phyloP scores from a whole-genome alignment of 306 rosid species.

The Trifolium subterraneum region DNA sequence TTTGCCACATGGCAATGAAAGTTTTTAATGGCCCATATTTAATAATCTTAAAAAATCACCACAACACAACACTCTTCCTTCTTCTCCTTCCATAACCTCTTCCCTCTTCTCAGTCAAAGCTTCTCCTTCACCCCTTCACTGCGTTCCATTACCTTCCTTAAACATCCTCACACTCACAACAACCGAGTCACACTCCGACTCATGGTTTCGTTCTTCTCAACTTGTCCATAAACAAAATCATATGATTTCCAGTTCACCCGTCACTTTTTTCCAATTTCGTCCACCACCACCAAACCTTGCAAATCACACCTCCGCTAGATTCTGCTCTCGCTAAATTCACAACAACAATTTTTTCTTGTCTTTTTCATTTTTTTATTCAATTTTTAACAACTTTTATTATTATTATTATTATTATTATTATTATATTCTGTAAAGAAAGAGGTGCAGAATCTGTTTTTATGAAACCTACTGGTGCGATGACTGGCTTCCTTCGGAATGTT shows the following conservation, averaged over 20 bases:
- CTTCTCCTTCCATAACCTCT: no score
- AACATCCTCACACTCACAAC: background rate
- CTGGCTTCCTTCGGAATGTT: constrained; percentile 58
- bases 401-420: constrained; percentile 34
- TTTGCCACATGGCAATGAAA: no score
- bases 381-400: constrained; percentile 13
- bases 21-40: no score
- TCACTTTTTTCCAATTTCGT: constrained; percentile 44
- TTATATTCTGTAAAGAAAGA: constrained; percentile 17
- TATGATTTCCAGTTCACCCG: constrained; percentile 66
- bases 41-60: no score
- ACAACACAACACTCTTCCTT: no score
- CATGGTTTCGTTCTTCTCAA: constrained; percentile 34
- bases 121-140: no score
- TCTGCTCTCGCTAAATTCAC: constrained; percentile 71
- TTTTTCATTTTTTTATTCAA: background rate
- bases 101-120: no score
- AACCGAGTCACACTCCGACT: constrained; percentile 28
- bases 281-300: constrained; percentile 47
- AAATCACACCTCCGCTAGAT: constrained; percentile 90
- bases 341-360: background rate
- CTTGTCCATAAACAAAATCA: constrained; percentile 38
- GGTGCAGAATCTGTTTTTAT: constrained; percentile 42
- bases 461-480: constrained; percentile 64
- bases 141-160: constrained; percentile 15